A percentile compares a stretch with the other conserved stretches of the same genome.
Conservation (phyloP, 1,284 basidiomycete species). For the Blastosporella zonata region DNA sequence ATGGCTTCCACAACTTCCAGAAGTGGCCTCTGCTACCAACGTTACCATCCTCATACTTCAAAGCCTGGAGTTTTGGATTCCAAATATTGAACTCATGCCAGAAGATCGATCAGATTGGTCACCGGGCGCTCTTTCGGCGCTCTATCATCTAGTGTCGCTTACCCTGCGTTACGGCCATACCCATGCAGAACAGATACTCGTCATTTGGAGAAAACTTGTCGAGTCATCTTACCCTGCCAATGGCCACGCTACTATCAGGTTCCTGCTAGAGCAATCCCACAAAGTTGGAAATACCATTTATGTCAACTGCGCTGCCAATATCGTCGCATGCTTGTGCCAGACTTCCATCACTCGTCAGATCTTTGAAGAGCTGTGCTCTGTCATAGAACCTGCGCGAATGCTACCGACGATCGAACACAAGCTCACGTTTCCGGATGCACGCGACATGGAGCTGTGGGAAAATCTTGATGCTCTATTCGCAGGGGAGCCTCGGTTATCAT, state of each 20-base stretch:
- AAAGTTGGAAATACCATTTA: slow-evolving; percentile 81
- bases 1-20: slow-evolving; percentile 71
- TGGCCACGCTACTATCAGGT: slow-evolving; percentile 78
- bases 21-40: slow-evolving; percentile 42
- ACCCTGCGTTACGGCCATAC: slow-evolving; percentile 78
- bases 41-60: slow-evolving; percentile 61
- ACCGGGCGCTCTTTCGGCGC: slow-evolving; percentile 58
- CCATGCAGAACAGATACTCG: slow-evolving; percentile 81
- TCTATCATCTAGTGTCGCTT: slow-evolving; percentile 85
- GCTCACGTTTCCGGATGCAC: slow-evolving; percentile 61
- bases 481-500: slow-evolving; percentile 61
- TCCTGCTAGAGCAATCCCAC: slow-evolving; percentile 85
- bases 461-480: slow-evolving; percentile 72
- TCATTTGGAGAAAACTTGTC: slow-evolving; percentile 77
- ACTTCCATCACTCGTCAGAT: slow-evolving; percentile 72
- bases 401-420: slow-evolving; percentile 72
- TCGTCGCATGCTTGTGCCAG: slow-evolving; percentile 83
- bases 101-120: slow-evolving; percentile 59
- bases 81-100: slow-evolving; percentile 67
- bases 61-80: slow-evolving; percentile 79
- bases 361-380: slow-evolving; percentile 80
- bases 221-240: slow-evolving; percentile 70
- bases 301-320: slow-evolving; percentile 76
- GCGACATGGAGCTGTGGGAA: slow-evolving; percentile 72
- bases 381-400: slow-evolving; percentile 86